These are phyloP conservation scores for Tephrocybe sp. DNA, from an alignment of 768 basidiomycete species.

Conservation along the genomic window DNA sequence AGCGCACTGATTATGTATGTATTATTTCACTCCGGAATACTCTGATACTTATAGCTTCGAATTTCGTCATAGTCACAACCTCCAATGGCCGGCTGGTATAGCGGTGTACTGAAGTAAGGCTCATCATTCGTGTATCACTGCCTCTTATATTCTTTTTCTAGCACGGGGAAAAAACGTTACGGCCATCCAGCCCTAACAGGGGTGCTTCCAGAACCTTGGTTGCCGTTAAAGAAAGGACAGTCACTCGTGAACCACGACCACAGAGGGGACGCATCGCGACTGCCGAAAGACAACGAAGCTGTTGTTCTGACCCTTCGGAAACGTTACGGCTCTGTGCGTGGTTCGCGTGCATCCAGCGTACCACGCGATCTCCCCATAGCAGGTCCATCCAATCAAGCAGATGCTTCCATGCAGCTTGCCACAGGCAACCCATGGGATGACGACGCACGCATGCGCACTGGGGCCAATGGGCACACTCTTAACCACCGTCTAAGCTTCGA, in stretches of 20 bases:
- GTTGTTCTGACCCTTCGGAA: constrained; percentile 83
- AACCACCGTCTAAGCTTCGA: constrained; percentile 79
- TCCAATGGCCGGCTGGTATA: constrained; percentile 94
- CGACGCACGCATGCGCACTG: constrained; percentile 34
- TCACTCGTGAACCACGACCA: constrained; percentile 60
- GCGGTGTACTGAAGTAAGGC: constrained; percentile 83
- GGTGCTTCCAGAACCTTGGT: constrained; percentile 89
- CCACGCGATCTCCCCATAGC: constrained; percentile 16
- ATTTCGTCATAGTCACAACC: constrained; percentile 72
- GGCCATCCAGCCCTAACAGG: constrained; percentile 96
- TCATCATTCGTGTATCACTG: not conserved
- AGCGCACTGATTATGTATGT: constrained; percentile 82
- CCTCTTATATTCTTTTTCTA: constrained; percentile 26
- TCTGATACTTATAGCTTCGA: not conserved
- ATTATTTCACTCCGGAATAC: not conserved
- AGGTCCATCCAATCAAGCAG: constrained; percentile 14
- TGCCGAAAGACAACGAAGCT: constrained; percentile 50
- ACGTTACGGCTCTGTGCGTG: constrained; percentile 54
- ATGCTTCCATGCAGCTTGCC: constrained; percentile 23
- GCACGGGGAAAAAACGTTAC: constrained; percentile 92
- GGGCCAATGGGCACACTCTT: constrained; percentile 23
- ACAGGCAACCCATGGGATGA: constrained; percentile 66
- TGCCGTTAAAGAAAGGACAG: constrained; percentile 84
- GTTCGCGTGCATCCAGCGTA: constrained; percentile 19
- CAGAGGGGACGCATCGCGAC: constrained; percentile 32